Evolutionary conservation across 2,329 filamentous ascomycete genomes (phyloP), one percentile per base, ranked within the genome.

Genomic region (Trichoderma asperellum): DNA sequence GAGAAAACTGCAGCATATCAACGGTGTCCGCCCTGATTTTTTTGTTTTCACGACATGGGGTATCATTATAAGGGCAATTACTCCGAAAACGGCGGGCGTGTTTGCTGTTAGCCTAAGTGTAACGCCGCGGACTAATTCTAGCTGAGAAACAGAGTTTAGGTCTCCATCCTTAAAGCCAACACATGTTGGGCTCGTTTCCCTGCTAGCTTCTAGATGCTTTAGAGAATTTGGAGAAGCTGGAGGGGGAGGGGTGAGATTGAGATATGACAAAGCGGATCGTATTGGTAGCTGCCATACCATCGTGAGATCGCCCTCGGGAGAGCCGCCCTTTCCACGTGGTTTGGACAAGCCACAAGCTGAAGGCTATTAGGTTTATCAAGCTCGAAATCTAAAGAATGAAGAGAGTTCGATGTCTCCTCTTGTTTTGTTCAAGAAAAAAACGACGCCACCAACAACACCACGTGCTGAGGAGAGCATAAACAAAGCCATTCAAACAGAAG

Each of bases 321-420:
- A 21, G 62, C 52, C 53, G 53, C 40, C 8, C 21, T 35, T 24
- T 7, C 62, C 62, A 65, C 53, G 62, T 57, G 62, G 35, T 49
- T 6, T 34, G 3, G 7, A 11, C 21, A 24, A 57, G 62, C 62
- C 52, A 34, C 35, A 63, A 63, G 60, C 49, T 65, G 53, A 34
- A 35, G 37, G 37, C 35, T 24, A 34, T 43, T 43, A n/a, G 29
- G 35, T 57, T 65, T 32, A 40, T 43, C 62, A 40, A 32, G 52
- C 52, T 35, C 35, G 18, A 21, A 21, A 56, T 56, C 61, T 29
- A 16, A 8, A 11, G 49, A 14, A 14, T 12, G 1, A 18, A n/a
- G 16, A 43, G 34, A 21, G 24, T 16, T 56, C 18, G 1, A n/a
- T 10, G n/a, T 24, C 47, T 12, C 47, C 24, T n/a, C 32, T 6